Evolutionary conservation across 1,139 yeast species (phyloP).

Genomic region (Kodamaea plutei): DNA sequence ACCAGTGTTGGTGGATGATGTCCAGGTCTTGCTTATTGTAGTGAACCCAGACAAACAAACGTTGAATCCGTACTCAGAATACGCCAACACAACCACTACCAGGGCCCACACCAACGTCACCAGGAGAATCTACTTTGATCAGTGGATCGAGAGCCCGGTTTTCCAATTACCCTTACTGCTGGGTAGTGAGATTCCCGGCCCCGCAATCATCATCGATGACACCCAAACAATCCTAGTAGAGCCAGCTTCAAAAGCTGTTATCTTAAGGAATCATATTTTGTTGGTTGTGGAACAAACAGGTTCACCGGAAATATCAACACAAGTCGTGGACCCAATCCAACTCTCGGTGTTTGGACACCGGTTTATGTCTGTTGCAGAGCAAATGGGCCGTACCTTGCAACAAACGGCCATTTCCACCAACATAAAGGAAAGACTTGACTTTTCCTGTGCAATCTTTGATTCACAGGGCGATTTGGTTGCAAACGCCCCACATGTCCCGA

Average conservation of each 20-base stretch:
- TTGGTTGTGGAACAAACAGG: slow-evolving; percentile 29
- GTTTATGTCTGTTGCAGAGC: slow-evolving; percentile 87
- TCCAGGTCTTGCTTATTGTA: slow-evolving; percentile 51
- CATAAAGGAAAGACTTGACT: slow-evolving; percentile 78
- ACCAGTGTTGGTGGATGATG: slow-evolving; percentile 71
- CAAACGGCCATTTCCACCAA: slow-evolving; percentile 84
- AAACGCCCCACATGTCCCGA: slow-evolving; percentile 86
- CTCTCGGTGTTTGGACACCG: slow-evolving; percentile 78
- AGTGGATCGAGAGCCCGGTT: slow-evolving; percentile 50
- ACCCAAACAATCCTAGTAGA: slow-evolving; percentile 85
- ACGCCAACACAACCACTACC: slow-evolving; percentile 9
- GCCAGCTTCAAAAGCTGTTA: slow-evolving; percentile 62
- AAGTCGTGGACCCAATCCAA: slow-evolving; percentile 59
- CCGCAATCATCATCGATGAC: slow-evolving; percentile 78
- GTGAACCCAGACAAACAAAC: slow-evolving; percentile 27
- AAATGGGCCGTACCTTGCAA: slow-evolving; percentile 79
- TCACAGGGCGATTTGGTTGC: slow-evolving; percentile 74
- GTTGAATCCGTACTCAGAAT: slow-evolving; percentile 35
- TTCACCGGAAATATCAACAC: slow-evolving; percentile 22
- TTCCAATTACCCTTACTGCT: slow-evolving; percentile 46
- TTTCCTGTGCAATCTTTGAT: slow-evolving; percentile 80
- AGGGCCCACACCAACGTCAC: slow-evolving; percentile 5
- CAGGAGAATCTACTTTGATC: slow-evolving; percentile 29
- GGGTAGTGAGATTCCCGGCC: slow-evolving; percentile 63
- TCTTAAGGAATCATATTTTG: slow-evolving; percentile 57